Conservation (phyloP, 2,329 filamentous ascomycete species). For the Achaetomium macrosporum region DNA sequence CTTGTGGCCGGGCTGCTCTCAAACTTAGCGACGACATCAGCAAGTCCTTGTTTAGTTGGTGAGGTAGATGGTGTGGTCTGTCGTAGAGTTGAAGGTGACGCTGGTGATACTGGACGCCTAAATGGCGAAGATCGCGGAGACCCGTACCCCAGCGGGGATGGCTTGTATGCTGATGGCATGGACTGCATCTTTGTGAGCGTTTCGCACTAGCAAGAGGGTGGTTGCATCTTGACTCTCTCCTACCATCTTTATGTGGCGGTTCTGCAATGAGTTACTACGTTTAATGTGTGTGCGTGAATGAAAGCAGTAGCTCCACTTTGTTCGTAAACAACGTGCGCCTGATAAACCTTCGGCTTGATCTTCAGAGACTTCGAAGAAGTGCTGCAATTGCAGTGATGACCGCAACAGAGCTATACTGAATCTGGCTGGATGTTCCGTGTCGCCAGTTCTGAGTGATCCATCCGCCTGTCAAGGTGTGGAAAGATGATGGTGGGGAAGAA, state of each 20-base stretch:
- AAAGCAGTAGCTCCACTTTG: neutral
- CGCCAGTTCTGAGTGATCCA: neutral
- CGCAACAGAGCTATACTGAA: neutral
- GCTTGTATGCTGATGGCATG: slow-evolving; percentile 57
- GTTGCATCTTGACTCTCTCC: neutral
- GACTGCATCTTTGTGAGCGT: slow-evolving; percentile 34
- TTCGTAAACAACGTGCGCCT: neutral
- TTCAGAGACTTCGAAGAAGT: neutral
- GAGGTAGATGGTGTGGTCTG: slow-evolving; percentile 60
- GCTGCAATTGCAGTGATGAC: too few relatives aligned
- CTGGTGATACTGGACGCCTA: slow-evolving; percentile 55
- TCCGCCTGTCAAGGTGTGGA: neutral
- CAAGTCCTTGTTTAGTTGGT: slow-evolving; percentile 44
- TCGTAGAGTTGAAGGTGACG: slow-evolving; percentile 60
- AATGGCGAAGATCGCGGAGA: slow-evolving; percentile 63
- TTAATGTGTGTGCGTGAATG: too few relatives aligned
- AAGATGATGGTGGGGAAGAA: slow-evolving; percentile 2
- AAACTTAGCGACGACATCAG: slow-evolving; percentile 43
- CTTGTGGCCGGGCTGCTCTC: slow-evolving; percentile 35
- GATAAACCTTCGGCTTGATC: neutral
- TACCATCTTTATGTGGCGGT: slow-evolving; percentile 1
- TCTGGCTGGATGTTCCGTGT: neutral
- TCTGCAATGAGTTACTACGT: neutral
- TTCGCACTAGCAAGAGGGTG: neutral
- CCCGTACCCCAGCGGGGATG: slow-evolving; percentile 65